A percentile compares a stretch with the other conserved stretches of the same genome.
Evolutionary conservation across 345 rosid species (phyloP).

Genomic region (Hibiscus tridactylites): DNA sequence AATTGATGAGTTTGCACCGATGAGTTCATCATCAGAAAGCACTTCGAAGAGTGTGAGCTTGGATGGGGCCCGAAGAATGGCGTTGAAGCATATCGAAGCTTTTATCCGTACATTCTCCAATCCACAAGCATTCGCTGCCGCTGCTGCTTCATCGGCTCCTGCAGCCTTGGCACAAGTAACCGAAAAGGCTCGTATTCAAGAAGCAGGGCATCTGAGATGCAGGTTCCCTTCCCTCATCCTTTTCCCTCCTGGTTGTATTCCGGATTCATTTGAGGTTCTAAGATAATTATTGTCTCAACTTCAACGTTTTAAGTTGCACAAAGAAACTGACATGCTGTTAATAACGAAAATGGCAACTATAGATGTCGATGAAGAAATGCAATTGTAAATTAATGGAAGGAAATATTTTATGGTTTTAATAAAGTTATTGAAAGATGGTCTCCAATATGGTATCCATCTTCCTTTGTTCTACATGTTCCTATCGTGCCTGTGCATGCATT

Average conservation of each 20-base stretch:
- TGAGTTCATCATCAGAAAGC: slow-evolving; percentile 62
- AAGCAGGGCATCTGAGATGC: slow-evolving; percentile 94
- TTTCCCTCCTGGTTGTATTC: not conserved
- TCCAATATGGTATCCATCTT: not conserved
- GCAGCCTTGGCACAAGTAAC: slow-evolving; percentile 78
- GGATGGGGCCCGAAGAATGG: slow-evolving; percentile 72
- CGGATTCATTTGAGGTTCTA: not conserved
- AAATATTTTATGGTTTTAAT: not conserved
- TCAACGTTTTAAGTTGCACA: not conserved
- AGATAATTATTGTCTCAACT: not conserved
- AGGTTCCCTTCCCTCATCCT: slow-evolving; percentile 38
- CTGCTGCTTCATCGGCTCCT: slow-evolving; percentile 65
- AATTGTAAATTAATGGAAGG: not conserved
- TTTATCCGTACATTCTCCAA: slow-evolving; percentile 60
- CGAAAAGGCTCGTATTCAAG: slow-evolving; percentile 84
- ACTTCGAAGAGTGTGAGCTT: slow-evolving; percentile 62
- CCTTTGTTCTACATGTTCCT: not conserved
- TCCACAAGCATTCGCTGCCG: slow-evolving; percentile 60
- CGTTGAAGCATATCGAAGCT: slow-evolving; percentile 62
- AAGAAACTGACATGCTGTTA: not conserved
- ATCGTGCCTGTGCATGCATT: not conserved
- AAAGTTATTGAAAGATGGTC: not conserved
- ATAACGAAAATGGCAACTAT: not conserved
- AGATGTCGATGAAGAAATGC: not conserved
- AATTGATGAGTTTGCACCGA: slow-evolving; percentile 61